Conservation (phyloP, 2,329 filamentous ascomycete species). For the Hypoxylon sp. region DNA sequence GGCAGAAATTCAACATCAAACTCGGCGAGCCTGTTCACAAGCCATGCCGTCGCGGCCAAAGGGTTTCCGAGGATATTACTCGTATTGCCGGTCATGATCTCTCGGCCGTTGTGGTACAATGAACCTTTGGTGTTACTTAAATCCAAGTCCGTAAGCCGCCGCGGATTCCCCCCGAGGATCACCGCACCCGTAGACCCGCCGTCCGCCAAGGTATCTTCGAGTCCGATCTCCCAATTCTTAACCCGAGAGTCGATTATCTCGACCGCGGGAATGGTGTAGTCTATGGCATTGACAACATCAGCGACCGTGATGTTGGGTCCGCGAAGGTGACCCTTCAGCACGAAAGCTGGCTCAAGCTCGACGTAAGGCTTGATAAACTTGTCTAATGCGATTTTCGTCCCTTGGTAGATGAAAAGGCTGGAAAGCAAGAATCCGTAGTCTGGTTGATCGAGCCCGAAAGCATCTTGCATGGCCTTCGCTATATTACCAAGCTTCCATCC, state of each 20-base stretch:
- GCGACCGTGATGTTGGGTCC: constrained; percentile 42
- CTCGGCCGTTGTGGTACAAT: constrained; percentile 38
- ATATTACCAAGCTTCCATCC: constrained; percentile 46
- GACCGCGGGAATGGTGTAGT: constrained; percentile 43
- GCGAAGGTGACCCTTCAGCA: constrained; percentile 38
- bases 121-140: constrained; percentile 37
- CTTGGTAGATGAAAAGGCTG: constrained; percentile 41
- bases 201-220: constrained; percentile 43
- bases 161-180: constrained; percentile 42
- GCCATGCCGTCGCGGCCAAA: constrained; percentile 39
- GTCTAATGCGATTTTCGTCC: constrained; percentile 32
- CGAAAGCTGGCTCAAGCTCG: constrained; percentile 43
- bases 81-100: constrained; percentile 42
- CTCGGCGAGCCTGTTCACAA: constrained; percentile 39
- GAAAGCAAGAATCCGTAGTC: constrained; percentile 43
- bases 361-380: constrained; percentile 42
- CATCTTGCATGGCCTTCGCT: constrained; percentile 45
- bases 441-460: constrained; percentile 43
- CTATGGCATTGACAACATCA: constrained; percentile 43
- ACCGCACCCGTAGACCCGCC: constrained; percentile 40
- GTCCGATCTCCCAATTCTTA: constrained; percentile 40
- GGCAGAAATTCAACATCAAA: constrained; percentile 39
- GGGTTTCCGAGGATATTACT: constrained; percentile 42
- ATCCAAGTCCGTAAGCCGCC: constrained; percentile 36
- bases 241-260: constrained; percentile 45